Conservation (phyloP, 192 early-diverging fungal species). For the Backusella psychrophila region DNA sequence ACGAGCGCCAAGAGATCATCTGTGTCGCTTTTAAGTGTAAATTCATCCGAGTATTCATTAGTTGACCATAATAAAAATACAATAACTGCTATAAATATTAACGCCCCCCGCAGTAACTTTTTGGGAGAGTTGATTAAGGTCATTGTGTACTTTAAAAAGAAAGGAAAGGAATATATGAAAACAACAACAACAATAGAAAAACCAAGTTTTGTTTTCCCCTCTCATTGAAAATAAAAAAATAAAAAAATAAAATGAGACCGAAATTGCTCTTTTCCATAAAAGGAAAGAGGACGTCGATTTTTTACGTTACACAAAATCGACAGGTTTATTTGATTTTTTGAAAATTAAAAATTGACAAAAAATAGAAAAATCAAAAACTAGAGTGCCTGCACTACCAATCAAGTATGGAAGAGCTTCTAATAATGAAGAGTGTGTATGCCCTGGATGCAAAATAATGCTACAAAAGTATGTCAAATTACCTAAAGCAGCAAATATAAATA, state of each 20-base stretch:
- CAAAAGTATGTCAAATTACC: conserved; percentile 67
- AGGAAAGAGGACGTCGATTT: not conserved
- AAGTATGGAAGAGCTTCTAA: conserved; percentile 52
- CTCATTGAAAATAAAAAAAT: not conserved
- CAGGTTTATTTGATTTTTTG: not conserved
- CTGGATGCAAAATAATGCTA: conserved; percentile 47
- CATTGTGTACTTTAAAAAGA: not conserved
- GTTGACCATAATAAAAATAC: not conserved
- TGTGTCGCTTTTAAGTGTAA: not conserved
- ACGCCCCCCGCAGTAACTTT: not conserved
- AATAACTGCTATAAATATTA: not conserved
- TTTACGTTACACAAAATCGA: not conserved
- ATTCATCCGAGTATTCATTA: conserved; percentile 6
- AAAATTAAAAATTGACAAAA: conserved; percentile 48
- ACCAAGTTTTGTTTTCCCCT: not conserved
- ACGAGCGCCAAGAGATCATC: not conserved
- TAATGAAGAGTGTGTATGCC: conserved; percentile 24
- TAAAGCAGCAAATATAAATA: conserved; percentile 73
- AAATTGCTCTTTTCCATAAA: not conserved
- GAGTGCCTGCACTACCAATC: conserved; percentile 67
- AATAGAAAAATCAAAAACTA: conserved; percentile 66
- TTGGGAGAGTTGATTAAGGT: not conserved
- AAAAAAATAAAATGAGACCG: not conserved
- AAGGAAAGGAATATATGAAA: not conserved
- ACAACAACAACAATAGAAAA: not conserved